Conservation (phyloP, 2,329 filamentous ascomycete species). For the Xylaria sp. region DNA sequence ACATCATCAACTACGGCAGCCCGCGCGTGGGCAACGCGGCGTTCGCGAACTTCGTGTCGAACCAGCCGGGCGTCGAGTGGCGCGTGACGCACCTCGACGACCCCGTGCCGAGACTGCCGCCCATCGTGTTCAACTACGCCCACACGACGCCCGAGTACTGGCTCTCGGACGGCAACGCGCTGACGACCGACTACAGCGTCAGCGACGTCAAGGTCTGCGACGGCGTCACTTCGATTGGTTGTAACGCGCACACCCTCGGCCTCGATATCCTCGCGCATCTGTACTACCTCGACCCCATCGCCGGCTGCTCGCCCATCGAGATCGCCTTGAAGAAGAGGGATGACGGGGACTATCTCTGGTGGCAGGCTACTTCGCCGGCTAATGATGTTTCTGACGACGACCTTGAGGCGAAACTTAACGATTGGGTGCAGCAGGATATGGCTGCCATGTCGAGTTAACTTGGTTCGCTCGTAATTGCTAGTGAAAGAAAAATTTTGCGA, state of each 20-base stretch:
- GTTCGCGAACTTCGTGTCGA: slow-evolving; percentile 65
- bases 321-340: slow-evolving; percentile 42
- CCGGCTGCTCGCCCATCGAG: slow-evolving; percentile 53
- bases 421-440: slow-evolving; percentile 45
- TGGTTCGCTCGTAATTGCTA: not conserved
- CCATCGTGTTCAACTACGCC: slow-evolving; percentile 68
- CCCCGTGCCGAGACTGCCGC: slow-evolving; percentile 74
- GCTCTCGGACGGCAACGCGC: slow-evolving; percentile 56
- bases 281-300: slow-evolving; percentile 61
- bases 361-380: slow-evolving; percentile 40
- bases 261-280: slow-evolving; percentile 59
- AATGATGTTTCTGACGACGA: slow-evolving; percentile 43
- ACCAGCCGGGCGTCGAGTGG: slow-evolving; percentile 64
- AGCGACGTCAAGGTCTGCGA: slow-evolving; percentile 59
- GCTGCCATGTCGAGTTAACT: not conserved
- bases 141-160: slow-evolving; percentile 79
- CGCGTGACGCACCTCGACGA: slow-evolving; percentile 76
- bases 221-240: slow-evolving; percentile 57
- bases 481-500: not conserved
- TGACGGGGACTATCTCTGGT: slow-evolving; percentile 29
- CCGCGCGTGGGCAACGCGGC: slow-evolving; percentile 71
- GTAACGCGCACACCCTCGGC: slow-evolving; percentile 63
- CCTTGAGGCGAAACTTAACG: slow-evolving; percentile 43
- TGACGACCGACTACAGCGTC: slow-evolving; percentile 53
- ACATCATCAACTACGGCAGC: slow-evolving; percentile 74